Evolutionary conservation across 441 rosid genomes (phyloP), one percentile per base, ranked within the genome.

Genomic region (Geranium incanum): DNA sequence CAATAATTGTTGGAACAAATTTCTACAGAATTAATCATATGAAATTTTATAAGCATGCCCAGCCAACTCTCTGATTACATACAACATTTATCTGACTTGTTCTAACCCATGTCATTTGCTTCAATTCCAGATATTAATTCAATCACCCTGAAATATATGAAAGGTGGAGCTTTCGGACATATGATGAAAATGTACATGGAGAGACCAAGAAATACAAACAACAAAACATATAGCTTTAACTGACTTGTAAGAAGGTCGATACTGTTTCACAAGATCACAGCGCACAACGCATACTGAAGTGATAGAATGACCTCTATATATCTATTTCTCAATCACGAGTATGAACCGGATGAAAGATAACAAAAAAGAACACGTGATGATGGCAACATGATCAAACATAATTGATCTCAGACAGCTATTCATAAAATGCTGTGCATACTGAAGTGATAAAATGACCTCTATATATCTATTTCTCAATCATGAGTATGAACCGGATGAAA

Each of bases 241-340:
- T 59, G 64, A 59, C 64, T 18, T 11, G 33, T 15, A 59, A 59
- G 11, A 57, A 57, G 63, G 63, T 8, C 6, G 9, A 19, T 57
- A 57, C 19, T 57, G 16, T 2, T 57, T 21, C 18, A 57, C 63
- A 57, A 57, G 63, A 23, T 57, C 21, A 64, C 12, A 1, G 8
- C 12, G 16, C 64, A 71, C 7, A 68, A 68, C 11, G 36, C 13
- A 16, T 9, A 70, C 37, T 39, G 33, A 72, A 52, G 72, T 23
- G 36, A 68, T 43, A 11, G 6, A 41, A 16, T 59, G 48, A 19
- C 19, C 23, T 55, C 0, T 48, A 48, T 11, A 48, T 8, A 48
- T 15, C 15, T 11, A 13, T 48, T 48, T 48, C 57, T 48, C n/a
- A 48, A 48, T 48, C 12, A 48, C 9, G 57, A 48, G 12, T 11